These are phyloP conservation scores for Populus hybrid DNA, from an alignment of 441 rosid genomes.

Conservation along the genomic window DNA sequence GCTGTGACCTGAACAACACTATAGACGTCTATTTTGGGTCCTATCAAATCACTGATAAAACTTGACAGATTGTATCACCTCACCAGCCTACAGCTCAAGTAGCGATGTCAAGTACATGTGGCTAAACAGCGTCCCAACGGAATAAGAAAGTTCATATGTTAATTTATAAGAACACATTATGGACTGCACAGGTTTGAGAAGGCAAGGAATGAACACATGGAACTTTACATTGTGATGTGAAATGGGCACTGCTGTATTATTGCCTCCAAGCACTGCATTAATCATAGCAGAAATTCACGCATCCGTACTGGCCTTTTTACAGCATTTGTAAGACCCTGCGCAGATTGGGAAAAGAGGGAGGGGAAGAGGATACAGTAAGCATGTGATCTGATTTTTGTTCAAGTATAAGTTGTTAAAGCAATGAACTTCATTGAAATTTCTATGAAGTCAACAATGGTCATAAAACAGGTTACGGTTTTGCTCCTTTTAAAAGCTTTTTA, in stretches of 20 bases:
- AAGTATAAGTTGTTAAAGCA: background rate
- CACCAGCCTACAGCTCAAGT: background rate
- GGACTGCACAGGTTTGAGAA: background rate
- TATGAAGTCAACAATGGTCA: background rate
- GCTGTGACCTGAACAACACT: background rate
- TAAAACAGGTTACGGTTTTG: background rate
- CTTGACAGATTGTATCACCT: background rate
- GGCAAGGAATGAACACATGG: background rate
- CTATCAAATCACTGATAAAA: background rate
- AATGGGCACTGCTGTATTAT: background rate
- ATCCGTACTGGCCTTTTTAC: constrained; percentile 86
- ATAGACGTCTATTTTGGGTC: too few relatives aligned
- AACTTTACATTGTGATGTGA: background rate
- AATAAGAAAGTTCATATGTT: background rate
- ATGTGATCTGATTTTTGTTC: background rate
- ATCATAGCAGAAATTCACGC: constrained; percentile 63
- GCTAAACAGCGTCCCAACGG: background rate
- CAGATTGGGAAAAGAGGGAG: background rate
- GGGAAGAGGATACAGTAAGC: background rate
- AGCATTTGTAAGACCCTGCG: constrained; percentile 91
- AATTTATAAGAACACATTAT: background rate
- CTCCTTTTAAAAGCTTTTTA: background rate
- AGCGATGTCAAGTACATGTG: background rate
- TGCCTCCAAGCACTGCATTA: background rate
- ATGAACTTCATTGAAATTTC: background rate